These are phyloP conservation scores for Aspergillus olivimuriae DNA, from an alignment of 495 filamentous ascomycete genomes.

Conservation along the genomic window DNA sequence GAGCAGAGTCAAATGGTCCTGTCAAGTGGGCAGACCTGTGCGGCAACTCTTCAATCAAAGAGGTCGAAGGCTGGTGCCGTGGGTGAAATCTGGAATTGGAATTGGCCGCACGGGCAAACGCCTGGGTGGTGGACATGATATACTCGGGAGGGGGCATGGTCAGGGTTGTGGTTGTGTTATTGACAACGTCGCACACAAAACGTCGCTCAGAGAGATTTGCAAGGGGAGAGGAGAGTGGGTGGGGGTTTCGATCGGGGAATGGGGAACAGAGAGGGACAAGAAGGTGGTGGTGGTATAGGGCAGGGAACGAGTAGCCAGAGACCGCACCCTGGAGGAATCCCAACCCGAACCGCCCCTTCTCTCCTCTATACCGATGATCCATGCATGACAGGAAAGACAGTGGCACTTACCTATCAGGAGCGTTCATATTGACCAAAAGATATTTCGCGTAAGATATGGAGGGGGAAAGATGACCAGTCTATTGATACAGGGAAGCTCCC, in stretches of 20 bases:
- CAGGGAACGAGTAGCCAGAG: background rate
- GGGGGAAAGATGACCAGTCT: too few species aligned
- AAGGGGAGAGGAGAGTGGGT: background rate
- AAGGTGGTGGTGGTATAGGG: background rate
- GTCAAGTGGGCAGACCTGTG: slow-evolving; percentile 16
- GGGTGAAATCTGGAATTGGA: slow-evolving; percentile 6
- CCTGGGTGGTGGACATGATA: slow-evolving; percentile 13
- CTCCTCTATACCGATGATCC: too few species aligned
- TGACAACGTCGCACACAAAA: background rate
- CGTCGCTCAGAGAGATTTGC: background rate
- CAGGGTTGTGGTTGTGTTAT: background rate
- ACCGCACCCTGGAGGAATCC: too few species aligned
- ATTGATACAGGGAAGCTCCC: too few species aligned
- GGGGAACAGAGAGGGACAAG: background rate
- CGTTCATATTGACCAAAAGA: slow-evolving; percentile 58
- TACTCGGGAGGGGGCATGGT: slow-evolving; percentile 11
- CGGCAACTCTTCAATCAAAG: slow-evolving; percentile 19
- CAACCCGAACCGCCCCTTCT: too few species aligned
- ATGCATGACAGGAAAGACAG: slow-evolving; percentile 3
- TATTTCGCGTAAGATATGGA: too few species aligned
- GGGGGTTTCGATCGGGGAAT: background rate
- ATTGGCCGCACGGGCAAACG: slow-evolving; percentile 12
- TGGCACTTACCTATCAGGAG: slow-evolving; percentile 55
- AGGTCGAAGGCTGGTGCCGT: slow-evolving; percentile 19
- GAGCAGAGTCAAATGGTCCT: background rate